Evolutionary conservation across 73 alveolate species (phyloP).

Genomic region (Paramecium primaurelia): DNA sequence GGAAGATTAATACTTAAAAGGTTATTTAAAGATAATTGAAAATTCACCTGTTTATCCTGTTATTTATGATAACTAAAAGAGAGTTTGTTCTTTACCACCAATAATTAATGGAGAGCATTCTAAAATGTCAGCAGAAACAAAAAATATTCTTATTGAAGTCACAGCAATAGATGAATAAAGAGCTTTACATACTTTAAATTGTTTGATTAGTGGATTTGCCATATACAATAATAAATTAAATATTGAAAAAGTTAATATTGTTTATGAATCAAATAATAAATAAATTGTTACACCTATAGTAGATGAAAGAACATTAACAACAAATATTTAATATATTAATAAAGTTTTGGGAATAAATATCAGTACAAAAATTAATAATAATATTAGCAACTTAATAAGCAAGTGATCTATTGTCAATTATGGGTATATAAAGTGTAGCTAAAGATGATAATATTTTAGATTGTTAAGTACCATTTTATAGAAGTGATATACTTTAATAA

Average conservation of each 20-base stretch:
- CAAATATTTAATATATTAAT: slow-evolving; percentile 40
- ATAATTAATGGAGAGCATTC: slow-evolving; percentile 98
- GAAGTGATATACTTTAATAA: slow-evolving; percentile 87
- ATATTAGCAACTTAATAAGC: slow-evolving; percentile 3
- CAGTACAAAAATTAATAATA: neutral
- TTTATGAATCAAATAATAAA: slow-evolving; percentile 30
- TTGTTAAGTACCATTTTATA: slow-evolving; percentile 71
- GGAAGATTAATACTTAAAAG: slow-evolving; percentile 89
- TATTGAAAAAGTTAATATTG: slow-evolving; percentile 47
- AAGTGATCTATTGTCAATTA: slow-evolving; percentile 19
- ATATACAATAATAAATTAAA: neutral
- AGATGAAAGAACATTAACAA: slow-evolving; percentile 1
- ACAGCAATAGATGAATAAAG: slow-evolving; percentile 62
- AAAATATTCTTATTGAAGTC: slow-evolving; percentile 80
- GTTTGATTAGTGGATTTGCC: slow-evolving; percentile 50
- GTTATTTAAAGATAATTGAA: slow-evolving; percentile 92
- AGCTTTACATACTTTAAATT: slow-evolving; percentile 48
- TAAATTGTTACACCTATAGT: slow-evolving; percentile 38
- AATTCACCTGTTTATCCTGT: slow-evolving; percentile 96
- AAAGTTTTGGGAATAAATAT: slow-evolving; percentile 30
- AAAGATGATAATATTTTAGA: slow-evolving; percentile 58
- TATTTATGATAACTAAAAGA: slow-evolving; percentile 85
- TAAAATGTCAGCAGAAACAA: slow-evolving; percentile 94
- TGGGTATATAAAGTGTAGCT: slow-evolving; percentile 31
- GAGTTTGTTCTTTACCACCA: slow-evolving; percentile 98